Evolutionary conservation across 371 early-diverging fungal species (phyloP), one percentile per base, ranked within the genome.

Genomic region (Dichotomocladium elegans): DNA sequence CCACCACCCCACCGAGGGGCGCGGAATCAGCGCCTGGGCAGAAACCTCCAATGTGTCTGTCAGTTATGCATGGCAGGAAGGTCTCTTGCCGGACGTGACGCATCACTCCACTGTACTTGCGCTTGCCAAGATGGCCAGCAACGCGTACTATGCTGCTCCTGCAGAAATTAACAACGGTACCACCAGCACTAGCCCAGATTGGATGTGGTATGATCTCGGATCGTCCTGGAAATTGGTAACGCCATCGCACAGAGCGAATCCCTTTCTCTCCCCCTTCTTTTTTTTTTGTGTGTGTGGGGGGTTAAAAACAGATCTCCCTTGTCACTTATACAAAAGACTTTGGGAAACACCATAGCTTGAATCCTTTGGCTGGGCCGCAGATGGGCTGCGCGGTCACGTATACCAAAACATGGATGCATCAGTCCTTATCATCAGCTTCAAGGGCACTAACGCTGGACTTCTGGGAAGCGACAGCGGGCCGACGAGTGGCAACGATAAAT

Each of bases 301-400:
- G n/a, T n/a, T n/a, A n/a, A n/a, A n/a, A 29, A 15, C 7, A 7
- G 19, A 45, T 14, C 8, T 45, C n/a, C n/a, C n/a, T n/a, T n/a
- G n/a, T n/a, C n/a, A n/a, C n/a, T n/a, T n/a, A n/a, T n/a, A n/a
- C n/a, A n/a, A n/a, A n/a, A n/a, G n/a, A n/a, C n/a, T n/a, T n/a
- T n/a, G n/a, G n/a, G n/a, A n/a, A 19, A 45, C 17, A 12, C 14
- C 15, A 0, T 25, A 89, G 85, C 85, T 82, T 49, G 66, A 68
- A 21, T 78, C 85, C 6, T 94, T 94, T 79, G 95, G 95, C 1
- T 96, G 94, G 96, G 79, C 80, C 35, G 63, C 73, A 3, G 85
- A 90, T 64, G 94, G 94, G 19, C 68, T 97, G 11, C 83, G 96
- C 33, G 96, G 96, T 14, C 91, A 98, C 64, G 84, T 96, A 12